Percentiles rank a stretch among this genome's conserved stretches.
These are phyloP conservation scores for Lentinus tigrinus DNA, from an alignment of 768 basidiomycete species.

Conservation along the genomic window DNA sequence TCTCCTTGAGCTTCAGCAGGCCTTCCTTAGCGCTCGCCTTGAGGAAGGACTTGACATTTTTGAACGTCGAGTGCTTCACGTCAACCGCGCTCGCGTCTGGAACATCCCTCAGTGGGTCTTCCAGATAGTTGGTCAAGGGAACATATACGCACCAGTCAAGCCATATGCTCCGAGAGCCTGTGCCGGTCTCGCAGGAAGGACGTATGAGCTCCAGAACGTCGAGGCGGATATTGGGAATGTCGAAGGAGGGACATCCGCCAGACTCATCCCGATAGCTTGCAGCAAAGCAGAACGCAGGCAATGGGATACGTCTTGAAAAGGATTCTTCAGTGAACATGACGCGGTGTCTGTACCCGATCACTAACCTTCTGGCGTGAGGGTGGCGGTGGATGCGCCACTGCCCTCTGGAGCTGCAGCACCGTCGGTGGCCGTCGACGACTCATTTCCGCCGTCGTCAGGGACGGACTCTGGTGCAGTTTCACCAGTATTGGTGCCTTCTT, in stretches of 20 bases:
- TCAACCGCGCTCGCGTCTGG: slow-evolving; percentile 46
- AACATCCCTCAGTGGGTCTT: slow-evolving; percentile 27
- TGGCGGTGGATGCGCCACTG: neutral
- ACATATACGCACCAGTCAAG: slow-evolving; percentile 27
- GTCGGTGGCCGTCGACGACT: no score
- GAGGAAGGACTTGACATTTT: slow-evolving; percentile 80
- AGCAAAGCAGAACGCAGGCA: slow-evolving; percentile 62
- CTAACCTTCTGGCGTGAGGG: slow-evolving; percentile 28
- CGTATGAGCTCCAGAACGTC: slow-evolving; percentile 69
- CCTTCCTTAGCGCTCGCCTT: slow-evolving; percentile 74
- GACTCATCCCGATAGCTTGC: slow-evolving; percentile 58
- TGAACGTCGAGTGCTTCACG: slow-evolving; percentile 78
- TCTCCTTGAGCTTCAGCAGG: slow-evolving; percentile 70
- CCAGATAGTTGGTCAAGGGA: slow-evolving; percentile 13
- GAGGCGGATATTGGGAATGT: slow-evolving; percentile 78
- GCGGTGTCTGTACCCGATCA: neutral
- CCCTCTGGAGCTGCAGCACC: neutral
- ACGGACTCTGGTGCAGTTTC: neutral
- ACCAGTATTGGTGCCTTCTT: neutral
- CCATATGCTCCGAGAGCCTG: slow-evolving; percentile 37
- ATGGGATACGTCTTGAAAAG: slow-evolving; percentile 48
- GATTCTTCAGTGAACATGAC: neutral
- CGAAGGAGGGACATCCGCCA: slow-evolving; percentile 46
- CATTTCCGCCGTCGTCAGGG: no score
- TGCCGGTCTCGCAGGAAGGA: slow-evolving; percentile 81